These are phyloP conservation scores for Aspergillus sp. DNA, from an alignment of 2,329 filamentous ascomycete species.

Conservation along the genomic window DNA sequence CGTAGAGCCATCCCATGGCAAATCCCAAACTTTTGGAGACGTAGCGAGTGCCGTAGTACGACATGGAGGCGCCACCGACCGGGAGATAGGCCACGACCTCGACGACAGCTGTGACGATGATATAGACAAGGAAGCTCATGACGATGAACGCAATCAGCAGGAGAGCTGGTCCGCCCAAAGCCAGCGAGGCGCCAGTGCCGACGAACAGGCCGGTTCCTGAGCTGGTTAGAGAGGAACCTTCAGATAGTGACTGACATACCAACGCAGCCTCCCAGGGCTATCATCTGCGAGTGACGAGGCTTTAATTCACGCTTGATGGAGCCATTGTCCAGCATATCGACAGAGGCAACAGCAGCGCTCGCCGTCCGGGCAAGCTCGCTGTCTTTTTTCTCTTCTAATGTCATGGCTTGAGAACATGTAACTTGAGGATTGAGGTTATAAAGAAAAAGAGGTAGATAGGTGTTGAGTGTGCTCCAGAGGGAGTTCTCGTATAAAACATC, in stretches of 20 bases:
- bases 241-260: constrained; percentile 19
- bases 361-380: not conserved
- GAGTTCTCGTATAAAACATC: not conserved
- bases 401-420: not conserved
- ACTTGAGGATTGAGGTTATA: too few relatives aligned
- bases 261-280: constrained; percentile 39
- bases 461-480: not conserved
- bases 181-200: constrained; percentile 53
- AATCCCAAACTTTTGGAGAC: constrained; percentile 45
- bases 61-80: constrained; percentile 45
- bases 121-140: constrained; percentile 48
- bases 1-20: constrained; percentile 56
- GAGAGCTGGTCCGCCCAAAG: constrained; percentile 53
- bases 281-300: constrained; percentile 11
- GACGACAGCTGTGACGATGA: constrained; percentile 47
- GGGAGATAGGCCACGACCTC: constrained; percentile 45
- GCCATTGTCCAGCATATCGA: not conserved
- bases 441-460: not conserved
- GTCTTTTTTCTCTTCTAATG: not conserved
- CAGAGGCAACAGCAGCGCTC: not conserved
- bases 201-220: constrained; percentile 57
- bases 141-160: constrained; percentile 54
- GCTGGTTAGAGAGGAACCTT: constrained; percentile 44
- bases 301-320: constrained; percentile 6
- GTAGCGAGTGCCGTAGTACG: constrained; percentile 44